Conservation (phyloP, 2,329 filamentous ascomycete species). For the Arthroderma sp. region DNA sequence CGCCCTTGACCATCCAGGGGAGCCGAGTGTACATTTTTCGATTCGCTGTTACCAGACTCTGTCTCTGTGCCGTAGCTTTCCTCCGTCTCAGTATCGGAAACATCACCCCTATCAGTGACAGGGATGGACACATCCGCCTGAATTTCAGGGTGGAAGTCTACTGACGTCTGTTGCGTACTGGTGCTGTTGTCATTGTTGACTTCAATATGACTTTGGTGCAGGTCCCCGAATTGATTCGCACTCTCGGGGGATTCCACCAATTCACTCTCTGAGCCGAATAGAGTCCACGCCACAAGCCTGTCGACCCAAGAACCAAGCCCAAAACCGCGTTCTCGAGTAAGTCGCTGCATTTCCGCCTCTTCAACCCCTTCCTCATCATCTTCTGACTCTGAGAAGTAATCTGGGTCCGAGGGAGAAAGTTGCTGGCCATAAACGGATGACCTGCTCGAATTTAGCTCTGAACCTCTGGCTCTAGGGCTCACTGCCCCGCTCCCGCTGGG, state of each 20-base stretch:
- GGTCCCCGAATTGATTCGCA: slow-evolving; percentile 18
- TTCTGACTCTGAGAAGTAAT: slow-evolving; percentile 13
- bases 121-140: neutral
- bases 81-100: slow-evolving; percentile 11
- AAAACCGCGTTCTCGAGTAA: slow-evolving; percentile 40
- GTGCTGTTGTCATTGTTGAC: neutral
- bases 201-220: neutral
- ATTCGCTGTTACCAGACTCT: slow-evolving; percentile 2
- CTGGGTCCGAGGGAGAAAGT: slow-evolving; percentile 12
- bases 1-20: slow-evolving; percentile 31
- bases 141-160: neutral
- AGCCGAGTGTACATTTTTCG: slow-evolving; percentile 12
- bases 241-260: slow-evolving; percentile 1
- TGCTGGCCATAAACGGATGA: slow-evolving; percentile 8
- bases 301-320: slow-evolving; percentile 46
- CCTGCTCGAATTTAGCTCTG: slow-evolving; percentile 12
- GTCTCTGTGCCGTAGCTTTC: slow-evolving; percentile 18
- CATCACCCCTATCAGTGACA: slow-evolving; percentile 5
- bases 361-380: slow-evolving; percentile 25
- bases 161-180: neutral
- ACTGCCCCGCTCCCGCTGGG: neutral
- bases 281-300: slow-evolving; percentile 42
- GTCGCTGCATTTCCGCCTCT: slow-evolving; percentile 39
- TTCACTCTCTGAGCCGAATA: slow-evolving; percentile 43
- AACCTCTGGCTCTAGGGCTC: neutral